Evolutionary conservation across 2,329 filamentous ascomycete genomes (phyloP).

Genomic region (Ophiobolus disseminans): DNA sequence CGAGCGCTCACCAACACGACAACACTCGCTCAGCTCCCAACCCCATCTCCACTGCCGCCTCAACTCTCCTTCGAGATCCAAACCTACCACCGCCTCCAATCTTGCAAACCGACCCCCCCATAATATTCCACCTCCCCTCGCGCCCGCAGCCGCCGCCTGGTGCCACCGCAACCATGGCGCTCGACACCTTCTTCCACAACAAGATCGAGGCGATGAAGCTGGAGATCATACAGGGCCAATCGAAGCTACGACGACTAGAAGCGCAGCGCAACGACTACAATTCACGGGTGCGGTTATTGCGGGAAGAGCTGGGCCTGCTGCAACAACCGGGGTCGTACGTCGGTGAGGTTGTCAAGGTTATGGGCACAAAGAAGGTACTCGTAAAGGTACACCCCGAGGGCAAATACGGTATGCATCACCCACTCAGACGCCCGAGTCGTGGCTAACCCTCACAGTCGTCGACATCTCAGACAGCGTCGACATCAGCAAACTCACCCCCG

Average conservation of each 20-base stretch:
- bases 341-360: slow-evolving; percentile 99
- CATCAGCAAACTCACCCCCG: slow-evolving; percentile 91
- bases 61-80: not conserved
- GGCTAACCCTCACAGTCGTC: slow-evolving; percentile 69
- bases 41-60: not conserved
- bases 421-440: not conserved
- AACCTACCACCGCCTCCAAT: not conserved
- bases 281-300: slow-evolving; percentile 89
- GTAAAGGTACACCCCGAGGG: slow-evolving; percentile 99
- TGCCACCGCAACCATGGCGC: slow-evolving; percentile 77
- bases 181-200: slow-evolving; percentile 99
- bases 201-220: slow-evolving; percentile 99
- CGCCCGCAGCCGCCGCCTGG: slow-evolving; percentile 36
- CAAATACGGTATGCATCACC: slow-evolving; percentile 83
- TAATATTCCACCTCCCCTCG: slow-evolving; percentile 6
- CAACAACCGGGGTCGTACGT: slow-evolving; percentile 99
- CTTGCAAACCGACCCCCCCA: not conserved
- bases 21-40: not conserved
- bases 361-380: slow-evolving; percentile 98
- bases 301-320: slow-evolving; percentile 92
- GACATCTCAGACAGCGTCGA: slow-evolving; percentile 95
- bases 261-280: slow-evolving; percentile 99
- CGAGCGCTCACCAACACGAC: slow-evolving; percentile 11
- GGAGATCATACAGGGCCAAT: slow-evolving; percentile 98
- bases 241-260: slow-evolving; percentile 90